These are phyloP conservation scores for Casuarina equisetifolia DNA, from an alignment of 306 rosid genomes.

Conservation along the genomic window DNA sequence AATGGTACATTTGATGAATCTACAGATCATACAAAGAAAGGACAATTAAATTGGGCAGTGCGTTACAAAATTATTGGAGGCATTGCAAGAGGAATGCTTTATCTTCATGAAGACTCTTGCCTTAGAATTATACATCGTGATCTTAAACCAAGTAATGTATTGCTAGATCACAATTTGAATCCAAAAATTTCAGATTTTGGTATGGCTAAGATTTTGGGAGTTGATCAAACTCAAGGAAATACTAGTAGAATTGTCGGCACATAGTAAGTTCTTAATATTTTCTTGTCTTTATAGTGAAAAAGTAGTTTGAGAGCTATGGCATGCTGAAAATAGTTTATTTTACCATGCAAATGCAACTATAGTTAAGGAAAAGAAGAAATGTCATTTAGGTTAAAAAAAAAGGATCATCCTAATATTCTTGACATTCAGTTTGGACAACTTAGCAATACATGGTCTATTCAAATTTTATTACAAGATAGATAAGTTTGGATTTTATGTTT, in stretches of 20 bases:
- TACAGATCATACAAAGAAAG: constrained; percentile 21
- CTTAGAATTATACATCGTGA: constrained; percentile 46
- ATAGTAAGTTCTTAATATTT: constrained; percentile 31
- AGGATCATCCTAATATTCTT: too few species aligned
- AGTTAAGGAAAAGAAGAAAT: too few species aligned
- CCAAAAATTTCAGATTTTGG: constrained; percentile 54
- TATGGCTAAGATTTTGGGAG: constrained; percentile 33
- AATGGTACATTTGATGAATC: neutral
- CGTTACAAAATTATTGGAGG: constrained; percentile 39
- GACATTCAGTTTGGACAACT: too few species aligned
- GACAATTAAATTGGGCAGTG: constrained; percentile 36
- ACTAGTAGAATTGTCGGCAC: constrained; percentile 44
- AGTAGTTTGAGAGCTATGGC: too few species aligned
- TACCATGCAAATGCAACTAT: too few species aligned
- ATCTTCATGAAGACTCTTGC: constrained; percentile 50
- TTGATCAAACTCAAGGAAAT: constrained; percentile 30
- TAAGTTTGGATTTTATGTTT: too few species aligned
- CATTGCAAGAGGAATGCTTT: constrained; percentile 43
- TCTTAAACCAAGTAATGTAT: constrained; percentile 41
- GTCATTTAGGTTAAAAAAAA: too few species aligned
- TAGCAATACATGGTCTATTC: too few species aligned
- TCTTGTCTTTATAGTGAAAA: too few species aligned
- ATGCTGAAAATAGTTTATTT: too few species aligned
- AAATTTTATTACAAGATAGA: too few species aligned
- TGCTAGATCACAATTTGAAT: constrained; percentile 37